Evolutionary conservation across 768 basidiomycete genomes (phyloP), one percentile per base, ranked within the genome.

Genomic region (Tylopilus vinaceipallidus): DNA sequence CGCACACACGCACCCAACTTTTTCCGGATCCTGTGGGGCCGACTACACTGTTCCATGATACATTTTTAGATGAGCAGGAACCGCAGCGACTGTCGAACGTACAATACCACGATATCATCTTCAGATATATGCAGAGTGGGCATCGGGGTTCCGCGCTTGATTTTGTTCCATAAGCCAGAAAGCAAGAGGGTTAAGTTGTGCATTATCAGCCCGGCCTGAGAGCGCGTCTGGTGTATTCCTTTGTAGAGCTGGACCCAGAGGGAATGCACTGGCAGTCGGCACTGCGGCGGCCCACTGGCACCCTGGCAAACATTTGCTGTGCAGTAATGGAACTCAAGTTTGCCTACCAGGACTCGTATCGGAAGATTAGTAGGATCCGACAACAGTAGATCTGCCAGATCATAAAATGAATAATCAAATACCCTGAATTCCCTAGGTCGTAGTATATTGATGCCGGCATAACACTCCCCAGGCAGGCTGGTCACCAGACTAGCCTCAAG

Each of bases 41-140:
- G 7, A 56, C 27, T 26, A 56, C 47, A 22, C 60, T 63, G 30
- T 52, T 19, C 1, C 9, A 33, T 4, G 9, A 17, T 0, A 16
- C 29, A 16, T 33, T 2, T n/a, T 49, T 17, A 47, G 16, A 37
- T 23, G 17, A 6, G 24, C 11, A 5, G 14, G 6, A 41, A 35
- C 1, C 3, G 22, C 1, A 6, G 17, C 6, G 19, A 35, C 10
- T 20, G 1, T n/a, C 13, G 14, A 5, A 56, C 61, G 11, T 16
- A 63, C 60, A 61, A 63, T 26, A 61, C 26, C 3, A 60, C 57
- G 8, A 63, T 42, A 26, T 63, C 60, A 2, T 46, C 46, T 22
- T 44, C n/a, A 22, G 49, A 56, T 50, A 63, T 37, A 11, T 40
- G 8, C 4, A 17, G 6, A 13, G 53, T 16, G 1, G 24, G 24